Percentiles rank a stretch among this genome's conserved stretches.
Evolutionary conservation across 192 early-diverging fungal genomes (phyloP).

Genomic region (Dimargaris verticillata): DNA sequence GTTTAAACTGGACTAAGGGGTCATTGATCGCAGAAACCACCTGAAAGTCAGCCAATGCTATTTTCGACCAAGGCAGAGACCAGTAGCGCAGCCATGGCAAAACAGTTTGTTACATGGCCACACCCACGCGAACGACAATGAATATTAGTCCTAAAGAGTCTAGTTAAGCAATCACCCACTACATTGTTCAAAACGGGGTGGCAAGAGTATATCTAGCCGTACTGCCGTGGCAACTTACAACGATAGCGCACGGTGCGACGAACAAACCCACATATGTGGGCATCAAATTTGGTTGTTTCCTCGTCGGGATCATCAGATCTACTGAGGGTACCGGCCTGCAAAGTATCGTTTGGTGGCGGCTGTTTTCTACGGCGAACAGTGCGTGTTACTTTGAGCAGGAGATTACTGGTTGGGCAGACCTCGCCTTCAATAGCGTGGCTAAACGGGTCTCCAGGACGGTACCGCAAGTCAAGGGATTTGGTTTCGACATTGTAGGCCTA

Average conservation of each 20-base stretch:
- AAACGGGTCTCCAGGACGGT: conserved; percentile 21
- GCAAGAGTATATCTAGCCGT: not conserved
- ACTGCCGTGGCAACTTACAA: not conserved
- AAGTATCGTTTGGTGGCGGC: not conserved
- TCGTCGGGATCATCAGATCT: not conserved
- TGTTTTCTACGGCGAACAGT: conserved; percentile 13
- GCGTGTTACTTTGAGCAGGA: conserved; percentile 27
- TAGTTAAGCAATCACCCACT: not conserved
- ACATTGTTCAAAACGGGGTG: not conserved
- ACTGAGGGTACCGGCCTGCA: not conserved
- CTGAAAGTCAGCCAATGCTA: conserved; percentile 6
- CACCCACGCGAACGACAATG: not conserved
- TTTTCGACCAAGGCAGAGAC: not conserved
- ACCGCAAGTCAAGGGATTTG: conserved; percentile 24
- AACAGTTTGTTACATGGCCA: not conserved
- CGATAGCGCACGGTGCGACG: not conserved
- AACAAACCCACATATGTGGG: conserved; percentile 5
- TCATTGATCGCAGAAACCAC: not conserved
- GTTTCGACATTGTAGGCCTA: conserved; percentile 7
- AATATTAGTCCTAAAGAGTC: not conserved
- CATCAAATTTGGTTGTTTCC: not conserved
- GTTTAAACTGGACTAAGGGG: conserved; percentile 2
- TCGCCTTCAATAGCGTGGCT: conserved; percentile 28
- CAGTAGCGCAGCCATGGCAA: not conserved
- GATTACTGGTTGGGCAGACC: conserved; percentile 18